These are phyloP conservation scores for Yamadazyma jaroonii DNA, from an alignment of 1,139 yeast species.

Conservation along the genomic window DNA sequence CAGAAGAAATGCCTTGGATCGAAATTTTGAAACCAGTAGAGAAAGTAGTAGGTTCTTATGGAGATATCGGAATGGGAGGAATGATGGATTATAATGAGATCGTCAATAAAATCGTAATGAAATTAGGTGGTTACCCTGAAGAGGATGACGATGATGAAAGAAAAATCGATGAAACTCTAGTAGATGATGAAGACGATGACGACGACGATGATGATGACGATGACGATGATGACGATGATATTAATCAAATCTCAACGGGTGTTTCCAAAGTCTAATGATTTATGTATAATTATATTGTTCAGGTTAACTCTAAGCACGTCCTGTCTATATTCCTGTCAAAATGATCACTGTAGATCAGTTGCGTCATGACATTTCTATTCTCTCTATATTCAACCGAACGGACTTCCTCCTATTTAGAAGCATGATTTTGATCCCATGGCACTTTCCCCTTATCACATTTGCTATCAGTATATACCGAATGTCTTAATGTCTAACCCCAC, in stretches of 20 bases:
- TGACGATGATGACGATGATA: conserved; percentile 44
- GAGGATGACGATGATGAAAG: conserved; percentile 71
- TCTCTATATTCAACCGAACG: no score
- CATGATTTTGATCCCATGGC: no score
- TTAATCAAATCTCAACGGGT: not conserved
- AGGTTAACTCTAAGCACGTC: no score
- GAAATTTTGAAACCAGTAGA: conserved; percentile 88
- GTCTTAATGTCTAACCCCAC: no score
- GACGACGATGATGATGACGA: conserved; percentile 34
- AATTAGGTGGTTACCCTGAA: conserved; percentile 89
- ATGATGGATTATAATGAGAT: conserved; percentile 92
- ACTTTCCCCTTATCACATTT: no score
- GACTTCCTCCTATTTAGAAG: no score
- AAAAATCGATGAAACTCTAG: conserved; percentile 30
- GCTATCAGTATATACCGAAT: no score
- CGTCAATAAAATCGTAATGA: conserved; percentile 77
- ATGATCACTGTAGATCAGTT: no score
- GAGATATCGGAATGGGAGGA: conserved; percentile 94
- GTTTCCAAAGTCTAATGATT: not conserved
- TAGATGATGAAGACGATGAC: conserved; percentile 31
- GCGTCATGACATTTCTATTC: no score
- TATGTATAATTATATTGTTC: not conserved
- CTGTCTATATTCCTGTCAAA: no score
- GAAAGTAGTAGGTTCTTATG: conserved; percentile 87
- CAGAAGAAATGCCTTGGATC: conserved; percentile 90